These are phyloP conservation scores for Collybia sordida DNA, from an alignment of 768 basidiomycete genomes.

Conservation along the genomic window DNA sequence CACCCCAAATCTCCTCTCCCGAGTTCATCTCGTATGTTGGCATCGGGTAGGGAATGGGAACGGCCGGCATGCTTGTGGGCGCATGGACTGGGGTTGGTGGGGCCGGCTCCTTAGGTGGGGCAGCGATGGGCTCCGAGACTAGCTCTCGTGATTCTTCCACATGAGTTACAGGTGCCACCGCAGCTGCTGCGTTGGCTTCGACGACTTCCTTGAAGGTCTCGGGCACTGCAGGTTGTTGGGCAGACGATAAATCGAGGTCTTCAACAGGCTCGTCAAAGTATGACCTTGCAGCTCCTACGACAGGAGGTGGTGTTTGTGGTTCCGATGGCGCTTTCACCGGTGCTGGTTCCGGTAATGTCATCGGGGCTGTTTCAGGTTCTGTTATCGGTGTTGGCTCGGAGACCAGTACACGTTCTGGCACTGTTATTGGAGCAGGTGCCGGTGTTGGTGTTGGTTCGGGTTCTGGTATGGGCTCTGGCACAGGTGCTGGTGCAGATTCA, in stretches of 20 bases:
- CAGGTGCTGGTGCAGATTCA: slow-evolving; percentile 2
- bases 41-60: slow-evolving; percentile 1
- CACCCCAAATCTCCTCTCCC: slow-evolving; percentile 19
- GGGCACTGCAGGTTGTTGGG: neutral
- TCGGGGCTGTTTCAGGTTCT: slow-evolving; percentile 2
- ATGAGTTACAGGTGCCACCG: neutral
- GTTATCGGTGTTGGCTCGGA: slow-evolving; percentile 1
- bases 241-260: neutral
- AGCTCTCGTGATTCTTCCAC: neutral
- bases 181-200: slow-evolving; percentile 2
- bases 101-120: slow-evolving; percentile 2
- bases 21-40: slow-evolving; percentile 11
- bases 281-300: slow-evolving; percentile 1
- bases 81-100: slow-evolving; percentile 2
- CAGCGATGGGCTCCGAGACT: neutral
- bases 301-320: slow-evolving; percentile 3
- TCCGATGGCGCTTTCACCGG: neutral
- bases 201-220: neutral
- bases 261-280: slow-evolving; percentile 9
- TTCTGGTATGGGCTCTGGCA: neutral
- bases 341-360: neutral
- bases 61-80: neutral
- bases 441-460: neutral
- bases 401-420: neutral
- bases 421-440: neutral